phyloP scores from a whole-genome alignment of 2,329 filamentous ascomycete genomes.

The Pseudopyricularia cyperi region DNA sequence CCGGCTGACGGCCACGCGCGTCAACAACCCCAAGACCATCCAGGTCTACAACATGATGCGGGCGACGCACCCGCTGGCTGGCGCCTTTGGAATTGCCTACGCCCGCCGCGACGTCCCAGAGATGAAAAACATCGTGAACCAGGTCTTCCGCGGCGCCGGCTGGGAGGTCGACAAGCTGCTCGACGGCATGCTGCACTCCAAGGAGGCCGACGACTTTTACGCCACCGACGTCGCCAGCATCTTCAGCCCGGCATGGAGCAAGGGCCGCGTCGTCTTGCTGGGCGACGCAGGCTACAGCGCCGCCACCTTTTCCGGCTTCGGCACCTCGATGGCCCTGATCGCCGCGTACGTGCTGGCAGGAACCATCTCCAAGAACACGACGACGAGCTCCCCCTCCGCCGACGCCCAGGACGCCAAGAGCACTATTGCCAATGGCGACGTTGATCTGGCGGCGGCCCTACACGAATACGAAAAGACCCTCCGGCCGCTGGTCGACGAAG shows the following conservation, averaged over 20 bases:
- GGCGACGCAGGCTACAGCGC: constrained; percentile 44
- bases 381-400: not conserved
- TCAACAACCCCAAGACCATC: constrained; percentile 20
- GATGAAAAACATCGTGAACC: constrained; percentile 24
- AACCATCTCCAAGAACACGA: constrained; percentile 18
- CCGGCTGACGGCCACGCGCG: constrained; percentile 22
- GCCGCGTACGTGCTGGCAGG: constrained; percentile 45
- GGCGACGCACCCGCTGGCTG: constrained; percentile 7
- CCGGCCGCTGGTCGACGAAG: constrained; percentile 27
- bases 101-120: constrained; percentile 18
- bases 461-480: constrained; percentile 28
- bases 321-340: constrained; percentile 32
- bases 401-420: not conserved
- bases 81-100: constrained; percentile 13
- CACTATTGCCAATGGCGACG: constrained; percentile 5
- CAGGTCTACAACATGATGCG: constrained; percentile 24
- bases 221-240: constrained; percentile 29
- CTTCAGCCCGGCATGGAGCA: constrained; percentile 26
- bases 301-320: constrained; percentile 40
- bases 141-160: constrained; percentile 23
- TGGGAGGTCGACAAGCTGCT: constrained; percentile 25
- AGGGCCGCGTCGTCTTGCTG: constrained; percentile 32
- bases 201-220: constrained; percentile 34
- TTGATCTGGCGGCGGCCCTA: constrained; percentile 20
- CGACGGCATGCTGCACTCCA: constrained; percentile 21